Evolutionary conservation across 2,329 filamentous ascomycete genomes (phyloP).

Genomic region (Sporothrix humicola): DNA sequence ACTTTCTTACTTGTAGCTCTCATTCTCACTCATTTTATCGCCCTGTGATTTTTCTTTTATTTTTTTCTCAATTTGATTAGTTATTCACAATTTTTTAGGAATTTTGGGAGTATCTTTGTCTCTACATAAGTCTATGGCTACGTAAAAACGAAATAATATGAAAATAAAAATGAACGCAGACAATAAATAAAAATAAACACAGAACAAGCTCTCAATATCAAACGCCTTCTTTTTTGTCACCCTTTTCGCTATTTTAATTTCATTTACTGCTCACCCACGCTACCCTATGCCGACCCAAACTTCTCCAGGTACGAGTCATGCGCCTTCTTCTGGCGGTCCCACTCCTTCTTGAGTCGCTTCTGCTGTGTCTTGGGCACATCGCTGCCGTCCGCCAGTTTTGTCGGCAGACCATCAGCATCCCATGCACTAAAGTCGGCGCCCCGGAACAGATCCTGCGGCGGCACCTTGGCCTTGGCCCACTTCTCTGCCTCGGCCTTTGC

Average conservation of each 20-base stretch:
- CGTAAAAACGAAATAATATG: not conserved
- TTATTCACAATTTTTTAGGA: not conserved
- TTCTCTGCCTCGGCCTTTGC: constrained; percentile 42
- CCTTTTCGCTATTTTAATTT: not conserved
- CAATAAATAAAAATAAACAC: not conserved
- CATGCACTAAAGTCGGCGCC: constrained; percentile 64
- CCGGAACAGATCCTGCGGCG: constrained; percentile 45
- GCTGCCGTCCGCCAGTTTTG: constrained; percentile 63
- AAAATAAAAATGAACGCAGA: not conserved
- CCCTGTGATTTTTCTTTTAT: not conserved
- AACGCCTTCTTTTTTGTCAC: constrained; percentile 19
- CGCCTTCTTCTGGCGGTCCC: constrained; percentile 72
- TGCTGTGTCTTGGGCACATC: constrained; percentile 67
- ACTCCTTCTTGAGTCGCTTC: constrained; percentile 74
- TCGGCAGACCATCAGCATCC: constrained; percentile 70
- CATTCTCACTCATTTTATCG: not conserved
- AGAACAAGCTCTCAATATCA: not conserved
- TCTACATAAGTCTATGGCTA: not conserved
- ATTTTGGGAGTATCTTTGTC: constrained; percentile 8
- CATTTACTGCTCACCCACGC: not conserved
- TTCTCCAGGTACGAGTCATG: constrained; percentile 58
- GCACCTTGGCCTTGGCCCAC: constrained; percentile 41
- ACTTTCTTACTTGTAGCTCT: not conserved
- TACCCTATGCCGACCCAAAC: constrained; percentile 31
- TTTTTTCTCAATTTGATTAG: not conserved